Evolutionary conservation across 179 eudicot genomes (phyloP).

Genomic region (Heliamphora pulchella): DNA sequence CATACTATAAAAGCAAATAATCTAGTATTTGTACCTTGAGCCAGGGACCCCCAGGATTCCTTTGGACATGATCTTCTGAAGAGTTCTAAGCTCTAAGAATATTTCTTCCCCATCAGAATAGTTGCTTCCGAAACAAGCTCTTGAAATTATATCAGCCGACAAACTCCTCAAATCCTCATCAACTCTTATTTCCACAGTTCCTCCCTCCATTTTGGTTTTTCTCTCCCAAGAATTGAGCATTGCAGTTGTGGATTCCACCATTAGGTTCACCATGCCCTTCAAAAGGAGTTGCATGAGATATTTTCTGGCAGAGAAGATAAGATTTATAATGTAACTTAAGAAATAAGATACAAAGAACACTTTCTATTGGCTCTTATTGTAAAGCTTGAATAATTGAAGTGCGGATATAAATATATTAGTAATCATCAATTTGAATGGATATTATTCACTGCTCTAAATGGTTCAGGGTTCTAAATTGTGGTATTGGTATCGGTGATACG

Average conservation of each 20-base stretch:
- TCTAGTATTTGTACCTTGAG: conserved; percentile 29
- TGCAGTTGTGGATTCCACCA: conserved; percentile 34
- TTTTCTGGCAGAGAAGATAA: neutral
- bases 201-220: conserved; percentile 22
- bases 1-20: neutral
- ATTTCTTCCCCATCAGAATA: conserved; percentile 38
- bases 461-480: too few species aligned
- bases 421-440: neutral
- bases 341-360: neutral
- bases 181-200: conserved; percentile 29
- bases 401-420: neutral
- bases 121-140: conserved; percentile 52
- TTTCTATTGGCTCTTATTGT: too few species aligned
- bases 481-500: too few species aligned
- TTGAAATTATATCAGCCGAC: conserved; percentile 49
- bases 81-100: conserved; percentile 33
- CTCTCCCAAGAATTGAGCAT: conserved; percentile 41
- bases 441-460: neutral
- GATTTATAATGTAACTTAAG: neutral
- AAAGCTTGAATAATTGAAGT: neutral
- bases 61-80: conserved; percentile 33
- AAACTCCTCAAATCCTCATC: conserved; percentile 43
- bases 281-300: neutral
- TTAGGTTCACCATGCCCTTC: conserved; percentile 43
- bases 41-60: conserved; percentile 40